Evolutionary conservation across 495 filamentous ascomycete species (phyloP), one percentile per base, ranked within the genome.

Genomic region (Sphaerosporella brunnea): DNA sequence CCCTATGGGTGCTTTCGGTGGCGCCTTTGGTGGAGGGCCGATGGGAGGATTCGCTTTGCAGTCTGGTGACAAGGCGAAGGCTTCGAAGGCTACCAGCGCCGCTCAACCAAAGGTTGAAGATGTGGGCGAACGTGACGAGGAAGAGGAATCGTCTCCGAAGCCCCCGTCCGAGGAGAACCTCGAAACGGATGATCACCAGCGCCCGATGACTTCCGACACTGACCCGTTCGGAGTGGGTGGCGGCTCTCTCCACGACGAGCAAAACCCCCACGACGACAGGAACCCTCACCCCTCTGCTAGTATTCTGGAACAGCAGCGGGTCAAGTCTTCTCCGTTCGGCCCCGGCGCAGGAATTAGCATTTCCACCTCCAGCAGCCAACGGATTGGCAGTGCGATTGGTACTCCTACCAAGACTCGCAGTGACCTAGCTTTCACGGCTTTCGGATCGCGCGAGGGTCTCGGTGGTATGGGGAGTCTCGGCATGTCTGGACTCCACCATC

Each of bases 401-500:
- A 61, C 58, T 18, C 58, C 58, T n/a, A 54, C 58, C 42, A 56
- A 53, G 20, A 35, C 45, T n/a, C 54, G 57, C 36, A 64, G 67
- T 3, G 72, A 76, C 37, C 86, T 94, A 57, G 86, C 83, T n/a
- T 86, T 87, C 77, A 74, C 82, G 5, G 82, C 80, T 24, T 73
- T 84, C 40, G 72, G 70, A 37, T 81, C 69, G 62, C 80, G 69
- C 43, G 78, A 80, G 37, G 51, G 47, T 54, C 39, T 55, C 26
- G 56, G 56, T 20, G 54, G 51, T 19, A 51, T 53, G 46, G 54
- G 47, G 7, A 47, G 30, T 23, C 19, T 19, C 2, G 50, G 50
- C n/a, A 28, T 52, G 36, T 51, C 56, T 9, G 49, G 57, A 36
- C 53, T 61, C n/a, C 53, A 60, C 30, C 47, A 61, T 21, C 58